These are phyloP conservation scores for Coemansia pectinata DNA, from an alignment of 192 early-diverging fungal genomes.

Conservation along the genomic window DNA sequence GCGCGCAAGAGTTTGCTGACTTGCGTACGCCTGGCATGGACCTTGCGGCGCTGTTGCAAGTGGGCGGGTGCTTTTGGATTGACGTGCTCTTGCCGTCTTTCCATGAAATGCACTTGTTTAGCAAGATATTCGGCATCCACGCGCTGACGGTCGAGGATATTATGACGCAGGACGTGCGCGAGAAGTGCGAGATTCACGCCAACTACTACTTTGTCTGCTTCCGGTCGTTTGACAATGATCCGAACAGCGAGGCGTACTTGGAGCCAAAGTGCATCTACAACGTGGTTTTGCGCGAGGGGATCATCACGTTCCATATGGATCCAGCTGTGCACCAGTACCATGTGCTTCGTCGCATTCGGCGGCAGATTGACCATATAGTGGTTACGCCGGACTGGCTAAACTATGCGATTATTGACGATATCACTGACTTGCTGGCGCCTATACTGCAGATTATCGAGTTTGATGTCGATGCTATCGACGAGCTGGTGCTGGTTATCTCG, in stretches of 20 bases:
- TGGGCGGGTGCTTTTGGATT: conserved; percentile 72
- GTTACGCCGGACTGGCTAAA: conserved; percentile 58
- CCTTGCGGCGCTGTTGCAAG: conserved; percentile 36
- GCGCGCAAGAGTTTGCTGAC: conserved; percentile 59
- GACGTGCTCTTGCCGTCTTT: conserved; percentile 65
- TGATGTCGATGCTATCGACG: conserved; percentile 95
- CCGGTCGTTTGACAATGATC: conserved; percentile 68
- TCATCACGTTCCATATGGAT: conserved; percentile 83
- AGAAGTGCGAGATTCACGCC: conserved; percentile 86
- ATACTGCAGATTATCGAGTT: conserved; percentile 84
- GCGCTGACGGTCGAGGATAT: conserved; percentile 91
- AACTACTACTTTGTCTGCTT: conserved; percentile 91
- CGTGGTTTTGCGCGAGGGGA: conserved; percentile 66
- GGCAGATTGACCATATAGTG: conserved; percentile 52
- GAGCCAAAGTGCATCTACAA: conserved; percentile 35
- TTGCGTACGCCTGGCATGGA: conserved; percentile 53
- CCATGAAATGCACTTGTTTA: conserved; percentile 63
- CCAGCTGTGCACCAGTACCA: conserved; percentile 79
- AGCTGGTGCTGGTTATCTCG: conserved; percentile 88
- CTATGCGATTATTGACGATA: conserved; percentile 93
- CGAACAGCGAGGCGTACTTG: conserved; percentile 37
- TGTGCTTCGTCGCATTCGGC: conserved; percentile 64
- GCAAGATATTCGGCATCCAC: conserved; percentile 71
- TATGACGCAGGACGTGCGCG: conserved; percentile 76
- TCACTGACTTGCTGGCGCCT: conserved; percentile 89